Percentiles rank a stretch among this genome's conserved stretches.
Evolutionary conservation across 345 rosid genomes (phyloP).

Genomic region (Microcos paniculata): DNA sequence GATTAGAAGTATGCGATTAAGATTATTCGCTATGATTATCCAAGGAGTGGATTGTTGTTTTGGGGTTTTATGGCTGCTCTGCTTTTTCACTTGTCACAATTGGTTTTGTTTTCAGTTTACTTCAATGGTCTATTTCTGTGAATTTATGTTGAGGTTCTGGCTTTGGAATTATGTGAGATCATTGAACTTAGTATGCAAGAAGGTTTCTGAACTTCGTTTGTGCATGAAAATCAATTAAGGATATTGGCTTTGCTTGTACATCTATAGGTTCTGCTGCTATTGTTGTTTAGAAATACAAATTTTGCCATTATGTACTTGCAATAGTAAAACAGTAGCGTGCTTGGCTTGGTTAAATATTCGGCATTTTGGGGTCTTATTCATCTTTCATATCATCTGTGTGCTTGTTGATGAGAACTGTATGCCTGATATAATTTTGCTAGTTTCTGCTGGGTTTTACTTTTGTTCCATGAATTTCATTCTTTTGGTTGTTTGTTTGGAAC

Average conservation of each 20-base stretch:
- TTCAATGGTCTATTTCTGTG: not conserved
- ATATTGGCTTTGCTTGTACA: not conserved
- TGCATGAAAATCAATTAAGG: not conserved
- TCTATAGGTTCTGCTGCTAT: not conserved
- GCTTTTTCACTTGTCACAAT: not conserved
- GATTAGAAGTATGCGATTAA: not conserved
- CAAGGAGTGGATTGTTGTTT: not conserved
- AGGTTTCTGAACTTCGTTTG: not conserved
- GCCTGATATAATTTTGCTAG: not conserved
- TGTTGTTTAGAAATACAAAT: not conserved
- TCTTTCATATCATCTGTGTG: not conserved
- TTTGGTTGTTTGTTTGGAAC: not conserved
- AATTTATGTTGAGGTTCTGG: not conserved
- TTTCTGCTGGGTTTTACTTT: not conserved
- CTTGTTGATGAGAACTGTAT: not conserved
- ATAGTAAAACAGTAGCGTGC: not conserved
- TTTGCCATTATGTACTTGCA: not conserved
- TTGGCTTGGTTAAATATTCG: not conserved
- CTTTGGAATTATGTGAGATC: not conserved
- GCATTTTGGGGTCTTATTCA: not conserved
- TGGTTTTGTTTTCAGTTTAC: not conserved
- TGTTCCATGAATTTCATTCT: not conserved
- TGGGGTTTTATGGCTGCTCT: not conserved
- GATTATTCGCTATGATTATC: not conserved
- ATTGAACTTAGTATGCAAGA: not conserved